A percentile compares a stretch with the other conserved stretches of the same genome.
phyloP scores from a whole-genome alignment of 441 rosid genomes.

The Francoa sonchifolia region DNA sequence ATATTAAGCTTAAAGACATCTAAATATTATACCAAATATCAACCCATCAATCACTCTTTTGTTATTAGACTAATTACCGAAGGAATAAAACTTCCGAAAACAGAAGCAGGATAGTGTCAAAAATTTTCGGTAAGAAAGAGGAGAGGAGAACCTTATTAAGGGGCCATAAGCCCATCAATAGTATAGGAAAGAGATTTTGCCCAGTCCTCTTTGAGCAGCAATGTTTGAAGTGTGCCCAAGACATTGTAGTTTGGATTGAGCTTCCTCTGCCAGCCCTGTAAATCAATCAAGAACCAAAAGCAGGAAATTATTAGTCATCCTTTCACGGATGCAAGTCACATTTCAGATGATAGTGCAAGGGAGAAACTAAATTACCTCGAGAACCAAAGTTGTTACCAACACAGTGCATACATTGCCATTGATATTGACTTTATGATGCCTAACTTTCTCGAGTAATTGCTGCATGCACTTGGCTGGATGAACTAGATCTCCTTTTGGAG shows the following conservation, averaged over 20 bases:
- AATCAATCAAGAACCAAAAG: slow-evolving; percentile 1
- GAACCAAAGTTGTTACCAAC: slow-evolving; percentile 95
- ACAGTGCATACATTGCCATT: slow-evolving; percentile 96
- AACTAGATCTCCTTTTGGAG: slow-evolving; percentile 83
- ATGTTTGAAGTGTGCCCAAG: slow-evolving; percentile 83
- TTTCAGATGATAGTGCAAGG: not conserved
- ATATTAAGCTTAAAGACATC: too few species aligned
- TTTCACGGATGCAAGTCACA: not conserved
- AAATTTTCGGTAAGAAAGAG: too few species aligned
- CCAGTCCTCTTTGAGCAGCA: slow-evolving; percentile 88
- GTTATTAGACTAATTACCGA: too few species aligned
- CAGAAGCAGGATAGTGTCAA: too few species aligned
- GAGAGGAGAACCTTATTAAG: too few species aligned
- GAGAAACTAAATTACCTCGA: slow-evolving; percentile 54
- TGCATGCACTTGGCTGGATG: slow-evolving; percentile 99
- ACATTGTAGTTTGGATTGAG: slow-evolving; percentile 89
- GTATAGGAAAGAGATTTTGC: slow-evolving; percentile 94
- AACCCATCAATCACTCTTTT: too few species aligned
- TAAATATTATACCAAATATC: too few species aligned
- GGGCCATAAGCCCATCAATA: slow-evolving; percentile 95
- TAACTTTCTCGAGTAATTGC: slow-evolving; percentile 88
- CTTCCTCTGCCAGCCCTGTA: slow-evolving; percentile 97
- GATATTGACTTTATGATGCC: slow-evolving; percentile 77
- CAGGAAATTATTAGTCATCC: not conserved
- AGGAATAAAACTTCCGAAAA: too few species aligned